Conservation (phyloP, 768 basidiomycete species). For the Pholiota conissans region DNA sequence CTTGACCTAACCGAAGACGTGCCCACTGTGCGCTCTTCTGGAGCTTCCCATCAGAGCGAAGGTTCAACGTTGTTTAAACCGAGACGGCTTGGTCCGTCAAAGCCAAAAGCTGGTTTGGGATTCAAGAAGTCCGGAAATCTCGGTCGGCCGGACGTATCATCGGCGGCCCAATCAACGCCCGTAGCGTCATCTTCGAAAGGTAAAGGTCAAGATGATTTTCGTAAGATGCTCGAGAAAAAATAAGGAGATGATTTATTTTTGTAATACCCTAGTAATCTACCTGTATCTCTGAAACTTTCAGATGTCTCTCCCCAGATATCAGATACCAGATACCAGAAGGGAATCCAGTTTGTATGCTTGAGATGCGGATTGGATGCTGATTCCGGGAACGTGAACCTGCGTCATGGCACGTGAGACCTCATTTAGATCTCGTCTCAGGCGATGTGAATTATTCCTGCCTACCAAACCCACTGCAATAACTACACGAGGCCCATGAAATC, state of each 20-base stretch:
- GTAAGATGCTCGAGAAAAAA: constrained; percentile 64
- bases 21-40: constrained; percentile 27
- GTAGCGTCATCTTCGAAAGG: constrained; percentile 26
- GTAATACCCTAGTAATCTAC: too few species aligned
- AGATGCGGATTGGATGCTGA: too few species aligned
- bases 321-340: too few species aligned
- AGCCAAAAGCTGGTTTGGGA: constrained; percentile 73
- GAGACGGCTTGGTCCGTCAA: constrained; percentile 55
- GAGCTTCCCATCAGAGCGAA: constrained; percentile 36
- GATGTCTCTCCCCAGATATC: too few species aligned
- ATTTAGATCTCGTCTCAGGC: too few species aligned
- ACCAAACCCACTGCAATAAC: neutral
- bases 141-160: constrained; percentile 15
- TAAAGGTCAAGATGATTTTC: constrained; percentile 82
- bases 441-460: too few species aligned
- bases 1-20: constrained; percentile 61
- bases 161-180: constrained; percentile 13
- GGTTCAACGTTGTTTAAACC: constrained; percentile 61
- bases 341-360: too few species aligned
- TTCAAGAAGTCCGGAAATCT: constrained; percentile 40
- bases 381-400: neutral
- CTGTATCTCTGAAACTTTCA: neutral
- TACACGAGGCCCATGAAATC: neutral
- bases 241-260: too few species aligned
- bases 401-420: too few species aligned